Evolutionary conservation across 768 basidiomycete genomes (phyloP).

Genomic region (Termitomyces sp.): DNA sequence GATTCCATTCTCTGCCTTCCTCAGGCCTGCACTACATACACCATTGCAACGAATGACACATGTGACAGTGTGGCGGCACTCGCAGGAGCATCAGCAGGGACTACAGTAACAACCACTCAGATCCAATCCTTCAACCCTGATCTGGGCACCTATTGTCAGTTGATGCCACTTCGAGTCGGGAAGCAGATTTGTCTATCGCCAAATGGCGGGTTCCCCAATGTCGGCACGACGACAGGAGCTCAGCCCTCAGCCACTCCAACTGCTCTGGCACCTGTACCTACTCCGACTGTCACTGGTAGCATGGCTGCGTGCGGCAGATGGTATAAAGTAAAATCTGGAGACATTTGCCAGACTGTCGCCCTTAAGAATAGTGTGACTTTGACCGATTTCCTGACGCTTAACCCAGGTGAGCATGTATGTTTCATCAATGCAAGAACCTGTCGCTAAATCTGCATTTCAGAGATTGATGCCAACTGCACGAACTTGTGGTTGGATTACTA

Average conservation of each 20-base stretch:
- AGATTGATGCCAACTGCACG: conserved; percentile 2
- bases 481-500: conserved; percentile 2
- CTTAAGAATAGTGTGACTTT: background rate
- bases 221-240: background rate
- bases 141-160: background rate
- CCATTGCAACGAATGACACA: background rate
- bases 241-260: background rate
- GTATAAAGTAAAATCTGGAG: conserved; percentile 1
- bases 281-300: conserved; percentile 1
- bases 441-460: background rate
- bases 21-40: background rate
- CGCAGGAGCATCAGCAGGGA: background rate
- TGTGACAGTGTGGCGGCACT: conserved; percentile 1
- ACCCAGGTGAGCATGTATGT: background rate
- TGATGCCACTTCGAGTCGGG: background rate
- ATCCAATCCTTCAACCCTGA: background rate
- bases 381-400: background rate
- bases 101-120: background rate
- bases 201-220: background rate
- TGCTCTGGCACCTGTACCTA: background rate
- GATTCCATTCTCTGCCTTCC: background rate
- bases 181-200: background rate
- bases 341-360: conserved; percentile 1
- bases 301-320: background rate
- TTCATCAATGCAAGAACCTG: background rate